Evolutionary conservation across 2,329 filamentous ascomycete genomes (phyloP).

Genomic region (Hypoxylon sp.): DNA sequence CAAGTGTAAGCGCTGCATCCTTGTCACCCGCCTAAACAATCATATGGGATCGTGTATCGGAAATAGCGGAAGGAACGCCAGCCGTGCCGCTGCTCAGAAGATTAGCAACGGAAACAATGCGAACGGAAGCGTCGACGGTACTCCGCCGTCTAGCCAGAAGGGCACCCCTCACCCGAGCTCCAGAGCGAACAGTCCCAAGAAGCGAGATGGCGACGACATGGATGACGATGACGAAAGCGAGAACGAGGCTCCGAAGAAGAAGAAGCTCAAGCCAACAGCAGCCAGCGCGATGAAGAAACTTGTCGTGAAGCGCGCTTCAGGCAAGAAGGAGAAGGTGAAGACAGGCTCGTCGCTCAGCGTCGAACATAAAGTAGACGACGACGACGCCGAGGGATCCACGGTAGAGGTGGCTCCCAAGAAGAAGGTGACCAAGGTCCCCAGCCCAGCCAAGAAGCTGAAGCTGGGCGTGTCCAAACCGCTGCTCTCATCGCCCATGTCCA

Average conservation of each 20-base stretch:
- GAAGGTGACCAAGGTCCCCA: constrained; percentile 50
- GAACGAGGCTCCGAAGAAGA: constrained; percentile 63
- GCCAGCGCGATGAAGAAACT: constrained; percentile 59
- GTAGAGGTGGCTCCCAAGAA: constrained; percentile 55
- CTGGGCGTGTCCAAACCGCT: constrained; percentile 54
- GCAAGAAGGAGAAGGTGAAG: constrained; percentile 65
- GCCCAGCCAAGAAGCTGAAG: constrained; percentile 57
- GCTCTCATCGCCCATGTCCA: constrained; percentile 57
- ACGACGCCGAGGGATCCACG: constrained; percentile 49
- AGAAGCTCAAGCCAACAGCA: constrained; percentile 60
- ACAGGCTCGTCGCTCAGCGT: constrained; percentile 58
- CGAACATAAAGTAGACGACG: constrained; percentile 54
- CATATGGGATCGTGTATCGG: constrained; percentile 75
- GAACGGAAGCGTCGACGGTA: constrained; percentile 59
- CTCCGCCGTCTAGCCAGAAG: constrained; percentile 69
- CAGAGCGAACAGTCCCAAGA: constrained; percentile 62
- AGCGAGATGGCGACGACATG: constrained; percentile 63
- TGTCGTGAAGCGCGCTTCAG: constrained; percentile 56
- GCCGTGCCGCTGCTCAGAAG: constrained; percentile 68
- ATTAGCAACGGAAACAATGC: constrained; percentile 63
- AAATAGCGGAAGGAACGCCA: constrained; percentile 69
- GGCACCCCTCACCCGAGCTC: constrained; percentile 65
- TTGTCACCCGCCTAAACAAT: constrained; percentile 71
- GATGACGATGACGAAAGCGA: constrained; percentile 63
- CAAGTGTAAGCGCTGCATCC: constrained; percentile 71